A percentile compares a stretch with the other conserved stretches of the same genome.
phyloP scores from a whole-genome alignment of 169 alveolate genomes.

The Plasmodium gonderi region DNA sequence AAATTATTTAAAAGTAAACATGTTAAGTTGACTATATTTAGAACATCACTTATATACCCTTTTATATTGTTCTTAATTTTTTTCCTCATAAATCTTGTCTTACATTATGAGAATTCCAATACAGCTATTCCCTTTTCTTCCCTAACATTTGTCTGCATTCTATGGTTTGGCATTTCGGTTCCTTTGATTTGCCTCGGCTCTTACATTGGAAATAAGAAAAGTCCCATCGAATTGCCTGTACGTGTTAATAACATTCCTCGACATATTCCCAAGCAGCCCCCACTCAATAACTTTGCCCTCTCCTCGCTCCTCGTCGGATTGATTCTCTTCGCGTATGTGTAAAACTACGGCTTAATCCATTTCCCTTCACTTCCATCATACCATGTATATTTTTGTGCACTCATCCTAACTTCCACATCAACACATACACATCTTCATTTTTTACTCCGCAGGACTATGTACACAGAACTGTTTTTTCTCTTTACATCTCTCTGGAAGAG shows the following conservation, averaged over 20 bases:
- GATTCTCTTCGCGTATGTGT: slow-evolving; percentile 82
- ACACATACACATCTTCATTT: not conserved
- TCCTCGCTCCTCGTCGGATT: slow-evolving; percentile 85
- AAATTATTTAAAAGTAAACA: slow-evolving; percentile 80
- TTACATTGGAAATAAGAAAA: slow-evolving; percentile 85
- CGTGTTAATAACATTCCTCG: slow-evolving; percentile 90
- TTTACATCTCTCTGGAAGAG: slow-evolving; percentile 87
- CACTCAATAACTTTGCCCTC: slow-evolving; percentile 81
- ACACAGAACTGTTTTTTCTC: slow-evolving; percentile 83
- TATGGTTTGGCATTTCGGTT: slow-evolving; percentile 87
- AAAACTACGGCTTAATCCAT: not conserved
- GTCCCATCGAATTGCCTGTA: slow-evolving; percentile 86
- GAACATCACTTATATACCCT: slow-evolving; percentile 38
- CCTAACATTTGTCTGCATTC: slow-evolving; percentile 28
- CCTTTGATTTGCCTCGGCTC: slow-evolving; percentile 85
- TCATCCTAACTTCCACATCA: not conserved
- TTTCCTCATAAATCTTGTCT: slow-evolving; percentile 27
- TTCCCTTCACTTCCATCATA: not conserved
- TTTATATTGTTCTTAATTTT: slow-evolving; percentile 14
- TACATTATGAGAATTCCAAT: slow-evolving; percentile 52
- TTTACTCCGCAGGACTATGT: slow-evolving; percentile 76
- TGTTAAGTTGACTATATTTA: not conserved
- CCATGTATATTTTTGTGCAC: not conserved
- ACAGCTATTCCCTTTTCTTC: slow-evolving; percentile 60
- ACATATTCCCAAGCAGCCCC: slow-evolving; percentile 87